These are phyloP conservation scores for Penicillium freii DNA, from an alignment of 2,329 filamentous ascomycete species.

Conservation along the genomic window DNA sequence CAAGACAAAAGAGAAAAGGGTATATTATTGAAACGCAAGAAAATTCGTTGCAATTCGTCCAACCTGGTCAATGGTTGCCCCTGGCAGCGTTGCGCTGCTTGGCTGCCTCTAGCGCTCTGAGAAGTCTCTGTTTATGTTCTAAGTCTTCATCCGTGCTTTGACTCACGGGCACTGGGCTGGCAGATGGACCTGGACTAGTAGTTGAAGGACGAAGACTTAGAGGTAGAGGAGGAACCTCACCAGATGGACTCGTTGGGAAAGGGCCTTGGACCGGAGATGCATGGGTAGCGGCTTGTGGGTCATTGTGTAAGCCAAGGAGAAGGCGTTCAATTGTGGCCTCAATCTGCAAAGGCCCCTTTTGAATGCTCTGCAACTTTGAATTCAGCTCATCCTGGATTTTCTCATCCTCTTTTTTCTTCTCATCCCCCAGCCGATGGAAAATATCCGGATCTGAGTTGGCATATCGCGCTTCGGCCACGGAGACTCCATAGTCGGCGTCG, in stretches of 20 bases:
- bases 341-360: slow-evolving; percentile 40
- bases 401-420: slow-evolving; percentile 50
- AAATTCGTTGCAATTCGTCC: slow-evolving; percentile 26
- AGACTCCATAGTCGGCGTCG: slow-evolving; percentile 52
- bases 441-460: slow-evolving; percentile 44
- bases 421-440: slow-evolving; percentile 44
- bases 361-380: slow-evolving; percentile 44
- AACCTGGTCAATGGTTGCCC: slow-evolving; percentile 15
- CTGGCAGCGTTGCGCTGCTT: slow-evolving; percentile 53
- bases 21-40: slow-evolving; percentile 14
- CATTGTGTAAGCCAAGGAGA: slow-evolving; percentile 36
- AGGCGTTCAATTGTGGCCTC: slow-evolving; percentile 39
- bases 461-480: slow-evolving; percentile 53
- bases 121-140: slow-evolving; percentile 49
- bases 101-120: slow-evolving; percentile 53
- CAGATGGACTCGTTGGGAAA: slow-evolving; percentile 10
- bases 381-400: slow-evolving; percentile 46
- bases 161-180: slow-evolving; percentile 1
- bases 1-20: slow-evolving; percentile 1
- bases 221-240: slow-evolving; percentile 22
- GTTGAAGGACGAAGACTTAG: slow-evolving; percentile 30
- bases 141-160: slow-evolving; percentile 30
- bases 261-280: slow-evolving; percentile 10
- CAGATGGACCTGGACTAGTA: slow-evolving; percentile 12
- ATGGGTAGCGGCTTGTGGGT: slow-evolving; percentile 20